These are phyloP conservation scores for Geranium brycei DNA, from an alignment of 345 rosid species.

Conservation along the genomic window DNA sequence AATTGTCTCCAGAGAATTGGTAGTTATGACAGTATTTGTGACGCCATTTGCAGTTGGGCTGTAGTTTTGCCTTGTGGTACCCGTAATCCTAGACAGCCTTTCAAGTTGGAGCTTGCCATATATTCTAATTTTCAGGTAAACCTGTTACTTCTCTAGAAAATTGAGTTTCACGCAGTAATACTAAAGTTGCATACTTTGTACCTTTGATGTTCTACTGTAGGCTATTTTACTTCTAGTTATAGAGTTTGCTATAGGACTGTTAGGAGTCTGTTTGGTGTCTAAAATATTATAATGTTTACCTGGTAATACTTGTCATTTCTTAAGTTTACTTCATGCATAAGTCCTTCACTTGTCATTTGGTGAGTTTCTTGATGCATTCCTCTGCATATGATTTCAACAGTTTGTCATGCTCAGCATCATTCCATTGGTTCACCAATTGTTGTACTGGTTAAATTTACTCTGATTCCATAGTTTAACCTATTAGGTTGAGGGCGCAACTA, in stretches of 20 bases:
- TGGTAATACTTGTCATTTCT: neutral
- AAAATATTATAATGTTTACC: neutral
- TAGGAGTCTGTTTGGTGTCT: neutral
- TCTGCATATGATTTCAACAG: neutral
- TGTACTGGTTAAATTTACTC: too few relatives aligned
- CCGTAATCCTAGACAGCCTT: slow-evolving; percentile 49
- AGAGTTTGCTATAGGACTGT: neutral
- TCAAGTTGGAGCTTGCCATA: slow-evolving; percentile 83
- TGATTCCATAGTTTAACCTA: too few relatives aligned
- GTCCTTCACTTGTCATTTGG: neutral
- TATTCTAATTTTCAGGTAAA: slow-evolving; percentile 61
- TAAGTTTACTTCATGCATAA: neutral
- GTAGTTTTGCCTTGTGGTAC: slow-evolving; percentile 78
- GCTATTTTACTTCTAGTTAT: neutral
- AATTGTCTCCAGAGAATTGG: neutral
- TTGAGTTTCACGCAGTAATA: neutral
- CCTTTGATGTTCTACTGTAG: neutral
- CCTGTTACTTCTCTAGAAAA: neutral
- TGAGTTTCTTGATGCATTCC: neutral
- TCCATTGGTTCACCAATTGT: too few relatives aligned
- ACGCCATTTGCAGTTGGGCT: slow-evolving; percentile 56
- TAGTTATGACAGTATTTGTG: neutral
- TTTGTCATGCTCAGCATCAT: too few relatives aligned
- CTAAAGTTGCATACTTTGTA: neutral
- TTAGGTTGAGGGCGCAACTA: too few relatives aligned